Evolutionary conservation across 1,284 basidiomycete species (phyloP).

Genomic region (Ustilago lituana): DNA sequence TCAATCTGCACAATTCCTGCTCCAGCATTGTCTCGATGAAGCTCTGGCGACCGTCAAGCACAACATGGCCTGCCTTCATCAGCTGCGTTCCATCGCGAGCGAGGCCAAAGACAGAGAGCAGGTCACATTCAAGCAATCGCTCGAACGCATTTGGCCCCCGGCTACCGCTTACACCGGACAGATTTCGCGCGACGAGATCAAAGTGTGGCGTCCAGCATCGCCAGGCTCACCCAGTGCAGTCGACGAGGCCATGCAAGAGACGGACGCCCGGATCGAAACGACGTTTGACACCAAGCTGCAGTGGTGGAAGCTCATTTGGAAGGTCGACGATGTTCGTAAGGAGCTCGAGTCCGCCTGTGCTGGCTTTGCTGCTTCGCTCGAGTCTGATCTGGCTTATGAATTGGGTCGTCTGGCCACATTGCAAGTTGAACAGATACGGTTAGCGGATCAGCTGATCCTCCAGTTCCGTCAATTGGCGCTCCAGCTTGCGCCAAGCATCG

Average conservation of each 20-base stretch:
- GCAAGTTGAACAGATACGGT: slow-evolving; percentile 21
- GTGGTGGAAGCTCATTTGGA: slow-evolving; percentile 63
- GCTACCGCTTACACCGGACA: slow-evolving; percentile 23
- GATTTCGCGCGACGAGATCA: slow-evolving; percentile 23
- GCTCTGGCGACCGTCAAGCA: slow-evolving; percentile 23
- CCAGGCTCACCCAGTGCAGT: slow-evolving; percentile 32
- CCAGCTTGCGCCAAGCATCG: slow-evolving; percentile 17
- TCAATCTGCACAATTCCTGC: slow-evolving; percentile 32
- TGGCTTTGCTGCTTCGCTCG: slow-evolving; percentile 52
- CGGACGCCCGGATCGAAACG: slow-evolving; percentile 36
- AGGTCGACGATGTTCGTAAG: slow-evolving; percentile 58
- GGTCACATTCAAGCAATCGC: slow-evolving; percentile 19
- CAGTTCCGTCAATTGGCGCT: slow-evolving; percentile 26
- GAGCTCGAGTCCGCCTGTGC: slow-evolving; percentile 52
- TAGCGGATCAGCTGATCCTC: slow-evolving; percentile 28
- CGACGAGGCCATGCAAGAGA: slow-evolving; percentile 27
- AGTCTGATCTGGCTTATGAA: slow-evolving; percentile 54
- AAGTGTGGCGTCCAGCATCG: slow-evolving; percentile 29
- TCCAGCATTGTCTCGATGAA: slow-evolving; percentile 43
- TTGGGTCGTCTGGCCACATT: slow-evolving; percentile 46
- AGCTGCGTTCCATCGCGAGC: slow-evolving; percentile 26
- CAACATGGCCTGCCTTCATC: slow-evolving; percentile 18
- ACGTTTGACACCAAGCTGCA: slow-evolving; percentile 51
- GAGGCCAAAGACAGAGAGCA: slow-evolving; percentile 17
- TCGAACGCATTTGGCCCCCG: slow-evolving; percentile 44